phyloP scores from a whole-genome alignment of 179 eudicot species.

The Heliamphora pulchella region DNA sequence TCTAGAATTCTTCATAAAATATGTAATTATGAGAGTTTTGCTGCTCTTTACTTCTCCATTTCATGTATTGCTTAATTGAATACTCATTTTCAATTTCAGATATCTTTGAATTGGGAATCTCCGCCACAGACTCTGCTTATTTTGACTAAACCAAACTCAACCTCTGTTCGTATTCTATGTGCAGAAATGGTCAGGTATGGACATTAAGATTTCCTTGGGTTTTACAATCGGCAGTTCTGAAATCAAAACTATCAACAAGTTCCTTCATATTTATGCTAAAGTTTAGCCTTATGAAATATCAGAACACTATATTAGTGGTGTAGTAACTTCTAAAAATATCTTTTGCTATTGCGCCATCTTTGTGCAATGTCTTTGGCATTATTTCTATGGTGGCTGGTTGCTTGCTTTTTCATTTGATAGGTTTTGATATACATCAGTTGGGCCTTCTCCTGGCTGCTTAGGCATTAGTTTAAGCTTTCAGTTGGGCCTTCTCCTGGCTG shows the following conservation, averaged over 20 bases:
- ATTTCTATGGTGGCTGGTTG: not conserved
- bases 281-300: conserved; percentile 5
- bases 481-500: no score
- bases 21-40: not conserved
- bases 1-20: not conserved
- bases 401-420: not conserved
- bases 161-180: conserved; percentile 69
- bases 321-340: conserved; percentile 1
- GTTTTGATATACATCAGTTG: not conserved
- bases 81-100: conserved; percentile 42
- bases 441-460: not conserved
- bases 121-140: conserved; percentile 78
- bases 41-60: not conserved
- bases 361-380: not conserved
- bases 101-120: conserved; percentile 91
- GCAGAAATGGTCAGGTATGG: conserved; percentile 76
- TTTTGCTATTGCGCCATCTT: not conserved
- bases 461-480: no score
- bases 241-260: not conserved
- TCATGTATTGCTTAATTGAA: conserved; percentile 3
- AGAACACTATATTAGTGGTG: not conserved
- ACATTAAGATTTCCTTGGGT: not conserved
- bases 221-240: not conserved
- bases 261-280: not conserved
- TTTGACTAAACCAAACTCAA: conserved; percentile 87